Base-by-base conservation (phyloP, 129 eudicot genomes). In the Heracleum sosnowskyi region DNA sequence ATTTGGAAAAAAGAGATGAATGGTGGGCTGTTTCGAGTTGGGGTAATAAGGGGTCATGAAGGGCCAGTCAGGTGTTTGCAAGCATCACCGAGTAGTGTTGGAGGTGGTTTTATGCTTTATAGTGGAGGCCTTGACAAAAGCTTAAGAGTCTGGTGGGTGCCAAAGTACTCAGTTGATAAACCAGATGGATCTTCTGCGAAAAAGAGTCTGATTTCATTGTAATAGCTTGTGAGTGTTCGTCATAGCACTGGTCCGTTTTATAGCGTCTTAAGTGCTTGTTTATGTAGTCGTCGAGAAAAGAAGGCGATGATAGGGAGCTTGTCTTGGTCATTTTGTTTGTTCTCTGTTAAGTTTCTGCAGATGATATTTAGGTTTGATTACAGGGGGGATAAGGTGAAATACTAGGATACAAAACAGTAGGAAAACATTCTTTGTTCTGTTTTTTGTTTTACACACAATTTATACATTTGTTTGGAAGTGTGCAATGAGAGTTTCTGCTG, bases 61-160 rank as follows among this genome's bases (percentile, higher is more conserved):
- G 99, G 97, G 60, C 96, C 99, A 4, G 88, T 95, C 11, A 95
- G 87, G 77, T 95, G 99, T 79, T 76, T 95, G 79, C 97, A 92
- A 64, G 91, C 88, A 7, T 90, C 90, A 26, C 78, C 83, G 2
- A 81, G 75, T 60, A 78, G 83, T 81, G 86, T 90, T 77, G 97
- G 97, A 51, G 96, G 90, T 34, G 97, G 97, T 33, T 92, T 88
- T 64, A 79, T 95, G 92, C 82, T 95, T n/a, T 95, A 92, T 73
- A 91, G 94, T 85, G 99, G 97, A 12, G 86, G 99, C 49, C 91
- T 91, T 73, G 99, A 95, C 66, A 90, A 84, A 80, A 92, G 94
- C 82, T 75, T 92, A 11, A 88, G 97, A 74, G 99, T 95, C 83
- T 95, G 99, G 99, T 91, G 96, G 99, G 93, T 95, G 66, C 92